Base-by-base conservation (phyloP, 257 asterid genomes). In the Schizonepeta tenuifolia region DNA sequence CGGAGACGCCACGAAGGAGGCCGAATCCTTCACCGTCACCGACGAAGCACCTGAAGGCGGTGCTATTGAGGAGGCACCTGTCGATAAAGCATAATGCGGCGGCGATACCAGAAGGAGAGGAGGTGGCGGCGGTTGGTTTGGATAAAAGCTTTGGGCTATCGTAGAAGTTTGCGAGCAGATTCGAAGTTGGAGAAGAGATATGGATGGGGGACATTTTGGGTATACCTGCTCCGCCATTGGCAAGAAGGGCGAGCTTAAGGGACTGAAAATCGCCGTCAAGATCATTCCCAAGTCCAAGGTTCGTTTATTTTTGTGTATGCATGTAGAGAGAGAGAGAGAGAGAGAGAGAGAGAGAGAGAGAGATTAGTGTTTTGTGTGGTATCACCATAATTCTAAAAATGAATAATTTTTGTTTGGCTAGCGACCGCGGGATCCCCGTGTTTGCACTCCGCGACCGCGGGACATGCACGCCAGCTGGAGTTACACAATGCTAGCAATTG, bases 201-300 rank as follows among this genome's bases (percentile, higher is more conserved):
- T 55, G 95, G 96, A 3, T 81, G 90, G 61, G 92, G 96, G 43
- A n/a, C 91, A 86, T 84, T 89, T 89, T 74, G 94, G 94, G 62
- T 84, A 83, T 75, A 80, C 91, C 60, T 82, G 86, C 71, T 78
- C 90, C 67, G 95, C 95, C 68, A 54, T 80, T 21, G 82, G 69
- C 40, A 90, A 77, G 83, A 88, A 85, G 65, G 92, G 95, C 11
- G 87, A 84, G 41, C 84, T 87, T 31, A 86, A 85, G 76, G 88
- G 83, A 22, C 89, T 70, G 62, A 79, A 83, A 18, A 84, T 90
- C n/a, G 95, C 96, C 18, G 93, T 86, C 57, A 90, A 90, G 68
- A 81, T 90, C 77, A 80, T 90, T 69, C 86, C 96, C 6, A 90
- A 90, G 71, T 73, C 85, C 40, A 87, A 87, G 88, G 93, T 85